Base-by-base conservation (phyloP, 202 grass and related monocot genomes). In the Schoenoplectus tabernaemontani region DNA sequence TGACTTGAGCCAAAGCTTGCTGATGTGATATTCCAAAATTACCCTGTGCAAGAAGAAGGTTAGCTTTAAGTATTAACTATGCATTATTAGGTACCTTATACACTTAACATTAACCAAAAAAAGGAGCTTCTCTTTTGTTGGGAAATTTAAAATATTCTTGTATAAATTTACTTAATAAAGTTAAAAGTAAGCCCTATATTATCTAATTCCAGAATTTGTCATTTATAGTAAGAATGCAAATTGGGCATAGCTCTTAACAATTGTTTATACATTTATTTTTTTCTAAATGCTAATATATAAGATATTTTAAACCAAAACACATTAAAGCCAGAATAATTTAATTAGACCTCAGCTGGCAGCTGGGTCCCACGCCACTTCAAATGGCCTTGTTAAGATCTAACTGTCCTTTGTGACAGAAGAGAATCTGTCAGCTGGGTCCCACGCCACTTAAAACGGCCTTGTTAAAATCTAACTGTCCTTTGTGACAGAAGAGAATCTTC, bases 11-110 rank as follows among this genome's bases (percentile, higher is more conserved):
- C 78, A 91, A 83, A 42, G 79, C 92, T 88, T 93, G 90, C 65
- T 96, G 96, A 86, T 96, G 96, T 34, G 96, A 96, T 85, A 99
- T 93, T 86, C 83, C 90, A 75, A 99, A 96, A 75, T 84, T 91
- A 33, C 85, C 87, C 90, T 99, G 83, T 30, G 81, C 50, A 76
- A 56, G 57, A 16, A 80, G 24, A 56, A 2, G 16, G 13, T 22
- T 12, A 74, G 60, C 10, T 62, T 50, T 51, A 51, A 51, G 16
- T 56, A n/a, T n/a, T n/a, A n/a, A n/a, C n/a, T n/a, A 51, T 56
- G 70, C 13, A 74, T 19, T 10, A 75, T 36, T 10, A 11, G 70
- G 26, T 19, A 75, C 16, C 70, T 34, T 5, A 20, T 75, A 9
- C 34, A 53, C 26, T 48, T 48, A 43, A 72, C 11, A n/a, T n/a